phyloP scores from a whole-genome alignment of 768 basidiomycete species.

The Lyophyllum decastes region DNA sequence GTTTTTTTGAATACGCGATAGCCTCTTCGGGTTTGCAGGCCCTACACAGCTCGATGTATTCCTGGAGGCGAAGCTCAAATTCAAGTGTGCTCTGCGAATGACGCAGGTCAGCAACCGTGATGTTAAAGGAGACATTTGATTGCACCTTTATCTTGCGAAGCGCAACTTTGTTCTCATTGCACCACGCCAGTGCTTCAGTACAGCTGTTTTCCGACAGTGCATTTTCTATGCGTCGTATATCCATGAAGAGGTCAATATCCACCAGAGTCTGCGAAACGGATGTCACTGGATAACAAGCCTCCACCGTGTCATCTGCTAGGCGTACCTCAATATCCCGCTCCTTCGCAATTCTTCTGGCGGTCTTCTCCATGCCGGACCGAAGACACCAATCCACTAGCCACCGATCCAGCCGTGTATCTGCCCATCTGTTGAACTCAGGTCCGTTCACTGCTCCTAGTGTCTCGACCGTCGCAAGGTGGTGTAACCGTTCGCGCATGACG shows the following conservation, averaged over 20 bases:
- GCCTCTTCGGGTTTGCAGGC: conserved; percentile 67
- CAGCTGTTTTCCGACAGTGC: conserved; percentile 78
- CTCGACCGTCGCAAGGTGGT: conserved; percentile 70
- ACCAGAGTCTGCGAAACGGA: conserved; percentile 64
- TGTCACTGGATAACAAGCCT: neutral
- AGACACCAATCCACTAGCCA: conserved; percentile 95
- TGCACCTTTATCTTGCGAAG: conserved; percentile 87
- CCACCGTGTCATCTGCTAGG: neutral
- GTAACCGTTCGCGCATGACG: conserved; percentile 72
- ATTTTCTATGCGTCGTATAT: conserved; percentile 83
- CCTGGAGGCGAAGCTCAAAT: conserved; percentile 93
- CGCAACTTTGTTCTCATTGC: conserved; percentile 92
- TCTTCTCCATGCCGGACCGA: conserved; percentile 73
- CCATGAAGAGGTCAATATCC: conserved; percentile 89
- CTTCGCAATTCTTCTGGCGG: conserved; percentile 75
- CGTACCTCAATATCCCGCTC: conserved; percentile 80
- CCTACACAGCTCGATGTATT: conserved; percentile 91
- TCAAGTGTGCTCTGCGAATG: conserved; percentile 82
- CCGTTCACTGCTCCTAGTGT: conserved; percentile 49
- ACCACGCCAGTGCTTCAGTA: conserved; percentile 91
- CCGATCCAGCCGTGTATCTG: conserved; percentile 76
- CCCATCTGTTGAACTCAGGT: conserved; percentile 73
- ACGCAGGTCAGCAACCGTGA: neutral
- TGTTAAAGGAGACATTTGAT: neutral
- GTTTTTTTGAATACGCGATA: conserved; percentile 80